A percentile compares a stretch with the other conserved stretches of the same genome.
Conservation (phyloP, 208 protist genomes). For the Trichomonas vaginalis region DNA sequence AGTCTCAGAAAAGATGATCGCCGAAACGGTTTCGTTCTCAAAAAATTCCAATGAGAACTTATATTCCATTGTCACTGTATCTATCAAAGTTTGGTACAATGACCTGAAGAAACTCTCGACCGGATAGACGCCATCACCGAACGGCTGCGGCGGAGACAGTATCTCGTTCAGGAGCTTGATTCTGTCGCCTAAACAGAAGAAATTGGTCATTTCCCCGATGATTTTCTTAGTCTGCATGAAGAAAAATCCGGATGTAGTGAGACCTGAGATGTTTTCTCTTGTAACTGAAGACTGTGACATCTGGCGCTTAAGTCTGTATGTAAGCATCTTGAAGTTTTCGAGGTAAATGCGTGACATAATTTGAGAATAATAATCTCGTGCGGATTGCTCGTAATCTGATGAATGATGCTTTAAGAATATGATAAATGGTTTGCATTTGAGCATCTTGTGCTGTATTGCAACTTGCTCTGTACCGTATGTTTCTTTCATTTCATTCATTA, state of each 20-base stretch:
- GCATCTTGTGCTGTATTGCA: not conserved
- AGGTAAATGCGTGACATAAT: not conserved
- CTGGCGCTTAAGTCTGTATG: not conserved
- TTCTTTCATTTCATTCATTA: not conserved
- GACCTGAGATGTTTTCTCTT: not conserved
- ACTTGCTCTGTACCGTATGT: not conserved
- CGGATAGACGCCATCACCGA: not conserved
- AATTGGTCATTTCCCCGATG: not conserved
- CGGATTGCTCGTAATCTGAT: not conserved
- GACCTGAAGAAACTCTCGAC: not conserved
- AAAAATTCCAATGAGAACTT: not conserved
- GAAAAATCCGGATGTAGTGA: not conserved
- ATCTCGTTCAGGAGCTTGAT: not conserved
- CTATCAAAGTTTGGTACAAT: not conserved
- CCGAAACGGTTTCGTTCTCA: not conserved
- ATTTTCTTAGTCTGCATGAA: not conserved
- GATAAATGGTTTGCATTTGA: not conserved
- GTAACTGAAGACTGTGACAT: not conserved
- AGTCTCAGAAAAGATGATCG: not conserved
- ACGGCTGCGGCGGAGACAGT: not conserved
- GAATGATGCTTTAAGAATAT: not conserved
- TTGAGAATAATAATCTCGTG: not conserved
- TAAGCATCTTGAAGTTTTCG: not conserved
- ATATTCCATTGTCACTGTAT: not conserved
- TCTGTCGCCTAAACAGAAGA: not conserved